These are phyloP conservation scores for Ambispora gerdemannii DNA, from an alignment of 192 early-diverging fungal species.

Conservation along the genomic window DNA sequence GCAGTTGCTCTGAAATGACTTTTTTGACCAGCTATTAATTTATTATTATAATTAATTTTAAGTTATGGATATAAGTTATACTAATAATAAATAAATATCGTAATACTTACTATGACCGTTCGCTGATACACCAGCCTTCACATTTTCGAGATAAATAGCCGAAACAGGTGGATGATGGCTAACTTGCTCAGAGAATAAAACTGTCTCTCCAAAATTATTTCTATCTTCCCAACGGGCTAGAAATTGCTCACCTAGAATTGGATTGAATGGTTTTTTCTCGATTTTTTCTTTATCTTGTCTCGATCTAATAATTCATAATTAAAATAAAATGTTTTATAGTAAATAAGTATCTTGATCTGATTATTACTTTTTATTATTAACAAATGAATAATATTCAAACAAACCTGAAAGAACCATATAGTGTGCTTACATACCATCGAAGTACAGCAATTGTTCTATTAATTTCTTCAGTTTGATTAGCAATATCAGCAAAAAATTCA, in stretches of 20 bases:
- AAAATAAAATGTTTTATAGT: no score
- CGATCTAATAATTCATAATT: no score
- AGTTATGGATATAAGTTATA: neutral
- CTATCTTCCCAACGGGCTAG: slow-evolving; percentile 75
- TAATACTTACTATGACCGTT: slow-evolving; percentile 56
- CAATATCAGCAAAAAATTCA: slow-evolving; percentile 63
- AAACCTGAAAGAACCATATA: slow-evolving; percentile 80
- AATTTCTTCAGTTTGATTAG: slow-evolving; percentile 52
- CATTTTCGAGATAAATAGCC: slow-evolving; percentile 73
- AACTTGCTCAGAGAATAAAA: slow-evolving; percentile 87
- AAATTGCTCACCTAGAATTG: slow-evolving; percentile 90
- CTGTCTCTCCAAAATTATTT: slow-evolving; percentile 70
- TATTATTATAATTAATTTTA: neutral
- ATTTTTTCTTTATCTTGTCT: slow-evolving; percentile 66
- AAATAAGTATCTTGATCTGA: no score
- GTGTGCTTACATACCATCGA: slow-evolving; percentile 76
- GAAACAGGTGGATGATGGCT: slow-evolving; percentile 94
- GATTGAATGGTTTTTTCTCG: slow-evolving; percentile 94
- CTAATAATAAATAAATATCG: neutral
- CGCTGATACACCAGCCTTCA: slow-evolving; percentile 53
- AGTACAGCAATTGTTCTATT: slow-evolving; percentile 68
- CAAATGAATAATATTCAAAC: no score
- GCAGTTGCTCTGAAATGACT: slow-evolving; percentile 71
- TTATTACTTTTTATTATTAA: no score
- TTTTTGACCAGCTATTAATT: slow-evolving; percentile 54